Base-by-base conservation (phyloP, 768 basidiomycete genomes). In the Collybia sordida region DNA sequence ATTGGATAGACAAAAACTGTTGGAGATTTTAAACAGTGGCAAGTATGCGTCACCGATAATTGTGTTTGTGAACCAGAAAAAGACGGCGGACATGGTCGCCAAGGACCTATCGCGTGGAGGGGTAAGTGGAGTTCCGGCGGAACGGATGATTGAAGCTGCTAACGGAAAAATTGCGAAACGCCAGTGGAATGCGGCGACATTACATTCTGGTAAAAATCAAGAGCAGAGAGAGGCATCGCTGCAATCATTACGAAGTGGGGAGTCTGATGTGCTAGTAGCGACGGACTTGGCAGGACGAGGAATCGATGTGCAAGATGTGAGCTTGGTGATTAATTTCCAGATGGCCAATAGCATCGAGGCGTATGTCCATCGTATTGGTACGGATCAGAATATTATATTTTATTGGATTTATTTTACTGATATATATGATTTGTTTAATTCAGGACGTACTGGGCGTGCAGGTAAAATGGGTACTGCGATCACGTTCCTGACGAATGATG, bases 11-110 rank as follows among this genome's bases (percentile, higher is more conserved):
- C 83, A 88, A 54, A 81, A 84, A 41, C 66, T 98, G 64, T 72
- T 97, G 62, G 96, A 98, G 64, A 92, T 98, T 55, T 85, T 99
- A 69, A 93, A 95, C 74, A 87, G 85, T 54, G 87, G 85, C 36
- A 76, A 80, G 53, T 93, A 84, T 66, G 69, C 84, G 28, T 83
- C 97, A 15, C 97, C 97, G 4, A 98, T 99, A 59, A 99, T 99
- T 55, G 90, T 94, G 17, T 99, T 98, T 71, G 95, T 98, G 75
- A 98, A 98, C 67, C 95, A 98, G 70, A 99, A 99, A 79, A 97
- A 98, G 79, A 96, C 93, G 11, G 96, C 95, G 44, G 97, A 99
- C 65, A 92, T 94, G 86, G 93, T 99, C 27, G 88, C 93, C 34
- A 95, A 95, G 66, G 95, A 98, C 63, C 75, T 99, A 2, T 85